Percentiles rank a stretch among this genome's conserved stretches.
phyloP scores from a whole-genome alignment of 2,329 filamentous ascomycete genomes.

The Eutypa lata region DNA sequence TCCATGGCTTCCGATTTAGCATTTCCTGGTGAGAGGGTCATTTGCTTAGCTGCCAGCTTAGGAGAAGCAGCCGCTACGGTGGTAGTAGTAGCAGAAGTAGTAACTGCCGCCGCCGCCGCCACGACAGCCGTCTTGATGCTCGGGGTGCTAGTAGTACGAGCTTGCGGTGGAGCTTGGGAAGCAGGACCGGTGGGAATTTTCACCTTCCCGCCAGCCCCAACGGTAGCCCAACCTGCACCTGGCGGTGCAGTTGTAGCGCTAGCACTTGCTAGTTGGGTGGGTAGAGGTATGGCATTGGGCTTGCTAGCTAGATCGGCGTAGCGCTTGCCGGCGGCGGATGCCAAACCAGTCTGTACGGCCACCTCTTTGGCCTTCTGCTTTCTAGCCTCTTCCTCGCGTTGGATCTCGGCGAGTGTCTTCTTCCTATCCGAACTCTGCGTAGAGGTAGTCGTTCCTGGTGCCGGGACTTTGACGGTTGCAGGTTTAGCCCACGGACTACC shows the following conservation, averaged over 20 bases:
- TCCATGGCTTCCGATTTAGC: slow-evolving; percentile 64
- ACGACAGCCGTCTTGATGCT: slow-evolving; percentile 38
- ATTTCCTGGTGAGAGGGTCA: slow-evolving; percentile 43
- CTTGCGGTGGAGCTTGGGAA: slow-evolving; percentile 45
- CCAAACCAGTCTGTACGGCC: slow-evolving; percentile 44
- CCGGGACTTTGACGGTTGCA: slow-evolving; percentile 39
- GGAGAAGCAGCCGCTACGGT: slow-evolving; percentile 32
- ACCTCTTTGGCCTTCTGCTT: slow-evolving; percentile 69
- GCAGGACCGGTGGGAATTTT: slow-evolving; percentile 67
- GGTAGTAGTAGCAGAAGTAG: slow-evolving; percentile 39
- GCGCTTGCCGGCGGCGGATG: slow-evolving; percentile 67
- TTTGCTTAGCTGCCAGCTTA: slow-evolving; percentile 51
- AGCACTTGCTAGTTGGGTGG: slow-evolving; percentile 37
- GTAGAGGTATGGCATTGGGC: slow-evolving; percentile 35
- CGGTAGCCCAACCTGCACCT: slow-evolving; percentile 82
- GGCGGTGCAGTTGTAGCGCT: slow-evolving; percentile 38
- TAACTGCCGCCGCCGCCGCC: slow-evolving; percentile 26
- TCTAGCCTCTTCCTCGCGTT: slow-evolving; percentile 88
- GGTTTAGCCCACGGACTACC: slow-evolving; percentile 68
- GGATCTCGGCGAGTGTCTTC: slow-evolving; percentile 94
- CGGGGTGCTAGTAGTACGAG: slow-evolving; percentile 42
- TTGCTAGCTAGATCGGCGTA: slow-evolving; percentile 95
- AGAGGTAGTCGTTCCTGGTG: slow-evolving; percentile 27
- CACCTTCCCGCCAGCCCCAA: slow-evolving; percentile 88
- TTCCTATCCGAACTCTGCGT: slow-evolving; percentile 49